Evolutionary conservation across 768 basidiomycete genomes (phyloP), one percentile per base, ranked within the genome.

Genomic region (Auricularia sp.): DNA sequence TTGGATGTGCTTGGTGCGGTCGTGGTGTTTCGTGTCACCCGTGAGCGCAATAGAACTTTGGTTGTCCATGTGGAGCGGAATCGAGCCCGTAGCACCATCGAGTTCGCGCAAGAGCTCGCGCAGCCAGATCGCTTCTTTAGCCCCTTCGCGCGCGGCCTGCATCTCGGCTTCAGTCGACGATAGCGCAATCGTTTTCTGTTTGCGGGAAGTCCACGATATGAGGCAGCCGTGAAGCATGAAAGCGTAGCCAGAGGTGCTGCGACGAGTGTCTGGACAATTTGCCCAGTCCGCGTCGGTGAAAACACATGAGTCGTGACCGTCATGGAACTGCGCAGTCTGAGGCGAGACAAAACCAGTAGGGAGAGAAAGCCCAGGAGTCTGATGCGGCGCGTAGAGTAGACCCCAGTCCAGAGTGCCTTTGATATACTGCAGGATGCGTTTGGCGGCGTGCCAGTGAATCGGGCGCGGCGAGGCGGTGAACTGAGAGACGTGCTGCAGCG

Each of bases 1-100:
- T 8, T 8, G 8, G 16, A 43, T 10, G 64, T 74, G 73, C 62
- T 74, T 62, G 3, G 65, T 51, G 29, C 72, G 65, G 63, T 70
- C 67, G 58, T 75, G 65, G 64, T 74, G 64, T 74, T 70, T 71
- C 18, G 69, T 71, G n/a, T 73, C 70, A 18, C 65, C 64, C 7
- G 53, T 36, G 33, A 65, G 18, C 42, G 36, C 12, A 36, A 68
- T 64, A 8, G 73, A 67, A 5, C 67, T 67, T 36, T 73, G 70
- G 62, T 75, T 75, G 63, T 68, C 65, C 29, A 29, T 5, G 34
- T 29, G 58, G 1, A 66, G 16, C 1, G 56, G 66, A 12, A 64
- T 3, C 10, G 64, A 51, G 10, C 14, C 34, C 18, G 64, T 18
- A 11, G 8, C 39, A 8, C 12, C 16, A 3, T 47, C 53, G 29